Evolutionary conservation across 768 basidiomycete genomes (phyloP).

Genomic region (Boletus insuetus): DNA sequence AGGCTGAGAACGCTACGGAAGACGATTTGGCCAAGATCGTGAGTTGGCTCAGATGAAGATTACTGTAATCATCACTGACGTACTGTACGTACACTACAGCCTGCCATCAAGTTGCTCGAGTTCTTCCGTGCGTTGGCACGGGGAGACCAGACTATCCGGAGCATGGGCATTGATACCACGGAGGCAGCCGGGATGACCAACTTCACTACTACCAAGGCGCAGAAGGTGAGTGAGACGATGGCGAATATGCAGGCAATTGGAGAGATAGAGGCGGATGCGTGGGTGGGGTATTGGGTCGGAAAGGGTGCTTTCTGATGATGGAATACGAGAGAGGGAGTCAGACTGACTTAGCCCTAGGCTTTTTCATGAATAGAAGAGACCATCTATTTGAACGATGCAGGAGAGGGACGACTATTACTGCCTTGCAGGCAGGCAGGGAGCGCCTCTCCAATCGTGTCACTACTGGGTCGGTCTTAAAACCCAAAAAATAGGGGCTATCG

Average conservation of each 20-base stretch:
- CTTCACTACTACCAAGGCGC: conserved; percentile 14
- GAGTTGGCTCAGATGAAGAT: conserved; percentile 1
- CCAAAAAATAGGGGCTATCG: no score
- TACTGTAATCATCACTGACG: neutral
- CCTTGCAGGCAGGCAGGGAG: no score
- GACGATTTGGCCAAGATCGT: conserved; percentile 34
- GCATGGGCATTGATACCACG: neutral
- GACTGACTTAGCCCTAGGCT: no score
- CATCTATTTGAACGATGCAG: no score
- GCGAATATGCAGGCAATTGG: conserved; percentile 26
- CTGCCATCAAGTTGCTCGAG: conserved; percentile 36
- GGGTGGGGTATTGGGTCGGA: conserved; percentile 26
- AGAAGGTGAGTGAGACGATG: conserved; percentile 21
- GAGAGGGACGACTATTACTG: no score
- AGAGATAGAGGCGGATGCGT: conserved; percentile 19
- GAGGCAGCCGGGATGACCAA: conserved; percentile 23
- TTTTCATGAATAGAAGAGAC: no score
- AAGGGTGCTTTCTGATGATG: conserved; percentile 18
- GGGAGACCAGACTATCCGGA: conserved; percentile 13
- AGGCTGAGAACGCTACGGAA: conserved; percentile 15
- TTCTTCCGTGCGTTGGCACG: conserved; percentile 28
- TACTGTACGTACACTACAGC: conserved; percentile 16
- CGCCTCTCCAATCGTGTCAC: no score
- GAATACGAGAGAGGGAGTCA: no score
- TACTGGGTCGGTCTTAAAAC: no score